These are phyloP conservation scores for Simplicillium aogashimaense DNA, from an alignment of 2,329 filamentous ascomycete species.

Conservation along the genomic window DNA sequence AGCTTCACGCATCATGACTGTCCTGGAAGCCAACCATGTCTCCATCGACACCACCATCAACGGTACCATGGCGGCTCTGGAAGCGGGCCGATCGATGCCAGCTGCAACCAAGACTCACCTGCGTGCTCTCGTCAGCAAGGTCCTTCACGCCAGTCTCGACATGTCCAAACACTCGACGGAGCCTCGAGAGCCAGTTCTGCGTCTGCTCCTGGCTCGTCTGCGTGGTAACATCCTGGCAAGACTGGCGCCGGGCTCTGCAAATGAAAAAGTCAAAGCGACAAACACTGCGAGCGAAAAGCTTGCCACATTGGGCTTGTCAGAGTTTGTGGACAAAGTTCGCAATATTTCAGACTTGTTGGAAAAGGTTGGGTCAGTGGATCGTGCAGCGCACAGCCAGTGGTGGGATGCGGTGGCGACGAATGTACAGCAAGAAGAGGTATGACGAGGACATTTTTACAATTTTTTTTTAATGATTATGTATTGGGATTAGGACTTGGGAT, in stretches of 20 bases:
- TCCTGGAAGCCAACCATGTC: constrained; percentile 49
- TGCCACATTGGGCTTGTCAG: constrained; percentile 58
- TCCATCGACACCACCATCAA: constrained; percentile 44
- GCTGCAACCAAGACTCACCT: constrained; percentile 50
- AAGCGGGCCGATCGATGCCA: constrained; percentile 55
- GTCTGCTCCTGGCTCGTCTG: constrained; percentile 58
- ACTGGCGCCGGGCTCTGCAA: constrained; percentile 54
- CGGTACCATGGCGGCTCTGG: constrained; percentile 52
- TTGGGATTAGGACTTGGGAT: too few species aligned
- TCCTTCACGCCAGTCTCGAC: constrained; percentile 39
- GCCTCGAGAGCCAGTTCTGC: constrained; percentile 47
- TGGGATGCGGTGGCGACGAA: constrained; percentile 58
- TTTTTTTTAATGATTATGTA: too few species aligned
- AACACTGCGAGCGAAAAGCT: constrained; percentile 61
- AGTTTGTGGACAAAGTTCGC: constrained; percentile 61
- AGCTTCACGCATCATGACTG: constrained; percentile 58
- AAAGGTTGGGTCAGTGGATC: constrained; percentile 56
- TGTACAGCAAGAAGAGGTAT: constrained; percentile 29
- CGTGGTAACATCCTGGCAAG: constrained; percentile 56
- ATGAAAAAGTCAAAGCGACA: constrained; percentile 60
- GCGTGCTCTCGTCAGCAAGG: constrained; percentile 45
- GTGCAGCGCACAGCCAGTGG: constrained; percentile 57
- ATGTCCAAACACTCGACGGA: constrained; percentile 29
- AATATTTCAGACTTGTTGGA: constrained; percentile 60
- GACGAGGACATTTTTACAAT: too few species aligned